Base-by-base conservation (phyloP, 2,329 filamentous ascomycete species). In the Lomentospora prolificans region DNA sequence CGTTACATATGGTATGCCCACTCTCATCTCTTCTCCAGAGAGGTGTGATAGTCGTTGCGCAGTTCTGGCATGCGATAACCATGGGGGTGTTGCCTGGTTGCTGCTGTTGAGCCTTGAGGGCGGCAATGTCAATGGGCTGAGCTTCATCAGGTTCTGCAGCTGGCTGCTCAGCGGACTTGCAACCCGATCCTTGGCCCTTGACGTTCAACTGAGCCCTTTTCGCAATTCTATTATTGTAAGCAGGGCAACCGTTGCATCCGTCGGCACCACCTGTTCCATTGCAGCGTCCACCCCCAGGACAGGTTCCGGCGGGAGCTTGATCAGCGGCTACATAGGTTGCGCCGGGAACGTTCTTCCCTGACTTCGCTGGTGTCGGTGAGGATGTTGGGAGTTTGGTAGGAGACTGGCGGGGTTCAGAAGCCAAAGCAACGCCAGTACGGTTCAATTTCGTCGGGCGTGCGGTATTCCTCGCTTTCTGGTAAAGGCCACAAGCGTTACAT, bases 1-100 rank as follows among this genome's bases (percentile, higher is more conserved):
- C 94, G 70, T 99, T 99, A 75, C 94, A 99, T 60, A 99, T 99
- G 4, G 92, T 95, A 71, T 96, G 91, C 1, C 94, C 94, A 62
- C 86, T 85, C 69, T 96, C 92, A 66, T 97, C 94, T 64, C 94
- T 81, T 65, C 94, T 82, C 94, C 94, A 99, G 12, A 99, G 76
- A 12, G 94, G 94, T 44, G 94, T 99, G 56, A 97, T 92, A 0
- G 94, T 97, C 10, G 94, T 99, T 28, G 86, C 89, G 69, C 94
- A 99, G 65, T 99, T 99, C 67, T 97, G 91, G 63, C 94, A 99
- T 10, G 94, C 91, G 61, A 95, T 90, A 22, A 96, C 58, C 17
- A 89, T 81, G 19, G 80, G 80, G 3, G 81, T 77, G 59, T 78
- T 75, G 30, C 30, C 12, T 12, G 30, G 30, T 57, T 71, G 68